Conservation (phyloP, 345 rosid genomes). For the Euphorbia lathyris region DNA sequence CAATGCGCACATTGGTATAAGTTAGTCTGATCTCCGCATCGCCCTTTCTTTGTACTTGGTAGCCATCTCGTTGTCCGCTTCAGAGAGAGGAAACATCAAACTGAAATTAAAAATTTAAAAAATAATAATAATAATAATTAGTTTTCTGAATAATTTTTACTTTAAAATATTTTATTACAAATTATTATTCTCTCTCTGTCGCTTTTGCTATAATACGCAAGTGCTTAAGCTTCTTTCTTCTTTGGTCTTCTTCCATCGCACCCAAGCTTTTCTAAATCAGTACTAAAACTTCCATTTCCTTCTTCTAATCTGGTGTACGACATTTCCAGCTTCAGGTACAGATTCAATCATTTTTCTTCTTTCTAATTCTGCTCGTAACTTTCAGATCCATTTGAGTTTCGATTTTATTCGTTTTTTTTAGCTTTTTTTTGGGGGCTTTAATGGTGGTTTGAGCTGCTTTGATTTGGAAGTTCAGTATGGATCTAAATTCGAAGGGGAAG, state of each 20-base stretch:
- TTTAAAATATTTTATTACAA: neutral
- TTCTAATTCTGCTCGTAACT: neutral
- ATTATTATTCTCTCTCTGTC: neutral
- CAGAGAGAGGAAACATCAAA: slow-evolving; percentile 3
- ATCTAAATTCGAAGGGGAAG: slow-evolving; percentile 29
- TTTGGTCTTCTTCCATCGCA: slow-evolving; percentile 18
- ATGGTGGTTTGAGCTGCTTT: slow-evolving; percentile 2
- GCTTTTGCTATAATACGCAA: slow-evolving; percentile 31
- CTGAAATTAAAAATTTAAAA: slow-evolving; percentile 16
- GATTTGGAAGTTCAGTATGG: slow-evolving; percentile 11
- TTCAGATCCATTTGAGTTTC: neutral
- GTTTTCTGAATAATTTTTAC: neutral
- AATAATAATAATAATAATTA: slow-evolving; percentile 6
- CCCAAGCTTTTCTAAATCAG: slow-evolving; percentile 9
- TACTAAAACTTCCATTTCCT: neutral
- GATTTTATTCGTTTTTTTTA: neutral
- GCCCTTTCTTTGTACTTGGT: neutral
- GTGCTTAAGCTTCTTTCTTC: slow-evolving; percentile 19
- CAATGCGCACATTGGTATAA: neutral
- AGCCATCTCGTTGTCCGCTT: slow-evolving; percentile 26
- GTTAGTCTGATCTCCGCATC: neutral
- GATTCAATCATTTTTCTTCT: neutral
- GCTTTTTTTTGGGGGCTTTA: neutral
- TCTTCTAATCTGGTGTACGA: neutral
- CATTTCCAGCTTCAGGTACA: slow-evolving; percentile 3